phyloP scores from a whole-genome alignment of 179 eudicot genomes.

The Spergularia azorica region DNA sequence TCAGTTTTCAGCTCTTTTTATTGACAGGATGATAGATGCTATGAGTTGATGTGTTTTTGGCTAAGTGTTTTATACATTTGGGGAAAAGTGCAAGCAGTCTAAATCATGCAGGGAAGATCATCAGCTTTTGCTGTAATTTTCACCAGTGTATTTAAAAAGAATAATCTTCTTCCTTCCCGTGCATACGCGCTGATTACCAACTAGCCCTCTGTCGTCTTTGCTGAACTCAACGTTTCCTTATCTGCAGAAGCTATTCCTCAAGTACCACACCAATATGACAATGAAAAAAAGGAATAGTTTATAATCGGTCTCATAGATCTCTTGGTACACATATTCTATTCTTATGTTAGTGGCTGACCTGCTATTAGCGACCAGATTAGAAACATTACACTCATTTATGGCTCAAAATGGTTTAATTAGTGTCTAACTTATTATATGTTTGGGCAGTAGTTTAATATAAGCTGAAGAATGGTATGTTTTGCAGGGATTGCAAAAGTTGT shows the following conservation, averaged over 20 bases:
- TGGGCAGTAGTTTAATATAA: not conserved
- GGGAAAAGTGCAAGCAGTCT: too few relatives aligned
- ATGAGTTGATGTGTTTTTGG: too few relatives aligned
- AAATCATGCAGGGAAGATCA: too few relatives aligned
- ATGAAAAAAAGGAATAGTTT: not conserved
- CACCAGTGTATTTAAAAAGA: not conserved
- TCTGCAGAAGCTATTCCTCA: not conserved
- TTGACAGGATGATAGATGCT: too few relatives aligned
- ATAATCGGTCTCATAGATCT: not conserved
- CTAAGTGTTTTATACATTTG: too few relatives aligned
- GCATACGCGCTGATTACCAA: not conserved
- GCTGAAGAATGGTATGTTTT: constrained; percentile 13
- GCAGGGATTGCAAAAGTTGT: constrained; percentile 83
- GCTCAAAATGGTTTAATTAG: not conserved
- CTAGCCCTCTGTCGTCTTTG: too few relatives aligned
- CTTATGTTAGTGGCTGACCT: not conserved
- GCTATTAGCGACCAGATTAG: not conserved
- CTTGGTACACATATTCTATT: not conserved
- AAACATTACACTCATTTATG: not conserved
- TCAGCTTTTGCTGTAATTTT: not conserved
- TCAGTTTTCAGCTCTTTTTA: too few relatives aligned
- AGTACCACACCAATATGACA: constrained; percentile 2
- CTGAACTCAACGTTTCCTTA: not conserved
- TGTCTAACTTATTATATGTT: not conserved
- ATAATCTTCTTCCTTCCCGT: not conserved